These are phyloP conservation scores for Leavenworthia alabamica DNA, from an alignment of 345 rosid genomes.

Conservation along the genomic window DNA sequence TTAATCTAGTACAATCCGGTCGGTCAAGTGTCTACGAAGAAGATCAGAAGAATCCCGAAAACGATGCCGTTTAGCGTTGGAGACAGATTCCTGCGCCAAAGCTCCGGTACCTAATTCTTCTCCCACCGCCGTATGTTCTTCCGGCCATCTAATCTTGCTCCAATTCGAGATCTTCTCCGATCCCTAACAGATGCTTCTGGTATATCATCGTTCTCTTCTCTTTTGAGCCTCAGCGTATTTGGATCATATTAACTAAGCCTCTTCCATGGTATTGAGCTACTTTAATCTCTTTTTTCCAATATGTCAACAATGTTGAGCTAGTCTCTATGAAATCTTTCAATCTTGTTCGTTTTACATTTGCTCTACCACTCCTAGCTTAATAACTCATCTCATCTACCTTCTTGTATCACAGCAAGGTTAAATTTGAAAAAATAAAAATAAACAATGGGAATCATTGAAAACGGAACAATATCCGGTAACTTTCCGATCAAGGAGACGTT, in stretches of 20 bases:
- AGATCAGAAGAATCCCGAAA: neutral
- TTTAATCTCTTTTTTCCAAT: too few species aligned
- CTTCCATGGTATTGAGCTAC: neutral
- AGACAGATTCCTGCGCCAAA: neutral
- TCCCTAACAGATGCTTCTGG: neutral
- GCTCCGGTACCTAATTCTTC: constrained; percentile 12
- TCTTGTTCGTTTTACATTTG: neutral
- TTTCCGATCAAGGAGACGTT: constrained; percentile 54
- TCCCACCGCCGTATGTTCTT: constrained; percentile 15
- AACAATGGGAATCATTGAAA: constrained; percentile 63
- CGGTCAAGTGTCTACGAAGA: neutral
- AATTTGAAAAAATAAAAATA: neutral
- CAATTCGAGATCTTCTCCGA: neutral
- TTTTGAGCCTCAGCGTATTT: neutral
- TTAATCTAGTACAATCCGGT: neutral
- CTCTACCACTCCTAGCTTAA: neutral
- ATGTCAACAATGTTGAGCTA: too few species aligned
- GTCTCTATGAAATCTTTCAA: neutral
- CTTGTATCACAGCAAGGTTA: constrained; percentile 9
- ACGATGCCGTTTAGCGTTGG: neutral
- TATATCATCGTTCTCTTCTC: constrained; percentile 4
- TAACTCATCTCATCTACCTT: neutral
- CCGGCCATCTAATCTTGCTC: neutral
- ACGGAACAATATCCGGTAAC: constrained; percentile 57
- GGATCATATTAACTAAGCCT: constrained; percentile 3